phyloP scores from a whole-genome alignment of 148 eudicot species.

The Pharnaceum exiguum region DNA sequence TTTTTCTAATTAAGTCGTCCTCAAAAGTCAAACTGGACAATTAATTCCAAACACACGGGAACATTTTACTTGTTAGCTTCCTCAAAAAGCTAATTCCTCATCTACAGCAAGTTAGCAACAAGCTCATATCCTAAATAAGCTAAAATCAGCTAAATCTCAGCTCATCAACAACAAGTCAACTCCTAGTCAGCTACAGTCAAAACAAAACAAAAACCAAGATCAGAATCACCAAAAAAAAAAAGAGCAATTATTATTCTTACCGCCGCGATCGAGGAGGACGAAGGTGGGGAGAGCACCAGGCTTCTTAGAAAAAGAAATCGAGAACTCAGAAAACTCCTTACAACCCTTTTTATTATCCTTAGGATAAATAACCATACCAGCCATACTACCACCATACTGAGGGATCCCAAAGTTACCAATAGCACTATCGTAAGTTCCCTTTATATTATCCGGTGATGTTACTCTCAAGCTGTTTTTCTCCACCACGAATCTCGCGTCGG shows the following conservation, averaged over 20 bases:
- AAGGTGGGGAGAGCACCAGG: constrained; percentile 83
- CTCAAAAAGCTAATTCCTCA: not conserved
- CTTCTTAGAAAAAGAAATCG: constrained; percentile 60
- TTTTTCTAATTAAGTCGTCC: too few species aligned
- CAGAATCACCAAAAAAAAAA: not conserved
- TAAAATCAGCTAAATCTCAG: too few species aligned
- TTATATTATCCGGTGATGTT: constrained; percentile 59
- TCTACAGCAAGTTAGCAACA: not conserved
- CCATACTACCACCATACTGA: constrained; percentile 83
- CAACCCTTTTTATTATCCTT: constrained; percentile 76
- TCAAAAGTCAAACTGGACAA: too few species aligned
- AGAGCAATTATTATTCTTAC: constrained; percentile 13
- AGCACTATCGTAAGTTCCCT: constrained; percentile 73
- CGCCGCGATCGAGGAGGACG: constrained; percentile 89
- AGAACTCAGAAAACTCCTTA: constrained; percentile 40
- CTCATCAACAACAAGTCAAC: constrained; percentile 6
- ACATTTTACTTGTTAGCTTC: too few species aligned
- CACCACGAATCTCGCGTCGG: constrained; percentile 61
- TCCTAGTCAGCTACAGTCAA: not conserved
- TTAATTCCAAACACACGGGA: too few species aligned
- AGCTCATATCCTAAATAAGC: not conserved
- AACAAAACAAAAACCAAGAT: not conserved
- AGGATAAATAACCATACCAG: constrained; percentile 70
- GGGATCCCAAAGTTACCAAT: constrained; percentile 95
- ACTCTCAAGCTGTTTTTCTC: constrained; percentile 88